Evolutionary conservation across 805 yeast genomes (phyloP).

Genomic region (Candida yuanshanica): DNA sequence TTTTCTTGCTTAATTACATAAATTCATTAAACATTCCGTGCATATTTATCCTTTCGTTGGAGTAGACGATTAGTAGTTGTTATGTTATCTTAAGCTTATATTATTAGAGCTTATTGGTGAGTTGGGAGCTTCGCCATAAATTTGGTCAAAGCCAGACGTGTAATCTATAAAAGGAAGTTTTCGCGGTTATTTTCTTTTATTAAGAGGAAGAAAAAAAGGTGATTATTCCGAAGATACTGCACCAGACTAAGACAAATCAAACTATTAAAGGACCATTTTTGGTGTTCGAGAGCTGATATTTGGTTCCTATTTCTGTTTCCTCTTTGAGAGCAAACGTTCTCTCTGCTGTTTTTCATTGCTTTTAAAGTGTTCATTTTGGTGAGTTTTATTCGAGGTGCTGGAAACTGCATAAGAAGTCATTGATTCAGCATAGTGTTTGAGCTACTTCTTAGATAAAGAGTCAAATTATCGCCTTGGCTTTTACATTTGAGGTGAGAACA

Average conservation of each 20-base stretch:
- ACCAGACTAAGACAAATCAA: not conserved
- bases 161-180: not conserved
- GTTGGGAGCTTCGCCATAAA: not conserved
- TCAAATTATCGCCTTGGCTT: not conserved
- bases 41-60: too few relatives aligned
- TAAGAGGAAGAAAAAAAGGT: not conserved
- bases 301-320: too few relatives aligned
- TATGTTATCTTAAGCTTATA: too few relatives aligned
- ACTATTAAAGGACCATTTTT: not conserved
- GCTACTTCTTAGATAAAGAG: not conserved
- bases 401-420: not conserved
- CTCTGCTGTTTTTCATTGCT: not conserved
- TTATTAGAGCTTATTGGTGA: too few relatives aligned
- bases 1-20: too few relatives aligned
- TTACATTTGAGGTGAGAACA: not conserved
- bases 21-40: too few relatives aligned
- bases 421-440: not conserved
- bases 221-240: too few relatives aligned
- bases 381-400: not conserved
- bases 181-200: not conserved
- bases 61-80: too few relatives aligned
- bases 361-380: not conserved
- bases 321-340: too few relatives aligned
- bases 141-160: not conserved
- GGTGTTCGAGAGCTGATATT: too few relatives aligned